Percentiles rank a stretch among this genome's conserved stretches.
These are phyloP conservation scores for Helichrysum umbraculigerum DNA, from an alignment of 129 eudicot genomes.

Conservation along the genomic window DNA sequence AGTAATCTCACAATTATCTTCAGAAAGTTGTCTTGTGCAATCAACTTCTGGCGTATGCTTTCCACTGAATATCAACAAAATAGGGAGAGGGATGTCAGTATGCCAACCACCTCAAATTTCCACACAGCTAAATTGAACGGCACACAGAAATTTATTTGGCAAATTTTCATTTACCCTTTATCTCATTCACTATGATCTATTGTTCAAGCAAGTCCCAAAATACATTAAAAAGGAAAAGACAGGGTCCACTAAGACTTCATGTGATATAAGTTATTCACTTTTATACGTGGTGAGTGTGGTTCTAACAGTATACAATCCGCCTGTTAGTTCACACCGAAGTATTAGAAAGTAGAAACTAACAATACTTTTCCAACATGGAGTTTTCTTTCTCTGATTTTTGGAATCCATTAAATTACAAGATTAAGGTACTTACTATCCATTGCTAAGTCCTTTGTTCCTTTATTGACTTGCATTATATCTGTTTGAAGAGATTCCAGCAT, in stretches of 20 bases:
- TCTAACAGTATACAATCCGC: not conserved
- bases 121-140: not conserved
- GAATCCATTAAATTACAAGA: constrained; percentile 9
- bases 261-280: not conserved
- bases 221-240: constrained; percentile 9
- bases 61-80: constrained; percentile 55
- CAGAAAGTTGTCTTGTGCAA: constrained; percentile 53
- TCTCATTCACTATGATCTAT: constrained; percentile 5
- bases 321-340: constrained; percentile 5
- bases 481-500: constrained; percentile 91
- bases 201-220: constrained; percentile 8
- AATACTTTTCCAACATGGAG: not conserved
- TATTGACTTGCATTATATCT: constrained; percentile 82
- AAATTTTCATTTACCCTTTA: not conserved
- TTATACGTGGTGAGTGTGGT: constrained; percentile 9
- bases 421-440: constrained; percentile 64
- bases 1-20: constrained; percentile 59
- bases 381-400: constrained; percentile 11
- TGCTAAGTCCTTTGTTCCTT: constrained; percentile 75
- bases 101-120: constrained; percentile 15
- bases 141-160: not conserved
- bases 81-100: constrained; percentile 28
- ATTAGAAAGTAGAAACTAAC: not conserved
- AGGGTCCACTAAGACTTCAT: not conserved
- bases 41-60: constrained; percentile 71